Conservation (phyloP, 192 early-diverging fungal species). For the Cetraspora pellucida region DNA sequence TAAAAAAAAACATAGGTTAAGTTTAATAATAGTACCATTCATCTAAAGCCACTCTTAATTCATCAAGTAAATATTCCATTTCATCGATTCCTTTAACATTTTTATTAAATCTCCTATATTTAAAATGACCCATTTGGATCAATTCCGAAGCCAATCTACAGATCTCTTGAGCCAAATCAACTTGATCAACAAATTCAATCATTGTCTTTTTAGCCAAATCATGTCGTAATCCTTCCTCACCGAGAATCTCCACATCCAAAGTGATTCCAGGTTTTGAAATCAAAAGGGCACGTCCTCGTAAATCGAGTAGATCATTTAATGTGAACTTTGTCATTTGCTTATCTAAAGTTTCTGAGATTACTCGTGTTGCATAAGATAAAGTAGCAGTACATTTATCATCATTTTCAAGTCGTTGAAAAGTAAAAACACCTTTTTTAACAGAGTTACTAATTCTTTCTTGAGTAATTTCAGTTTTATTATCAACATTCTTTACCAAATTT, state of each 20-base stretch:
- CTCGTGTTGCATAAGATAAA: background rate
- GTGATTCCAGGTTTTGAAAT: constrained; percentile 6
- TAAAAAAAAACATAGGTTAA: background rate
- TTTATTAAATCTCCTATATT: constrained; percentile 27
- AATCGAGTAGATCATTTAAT: constrained; percentile 23
- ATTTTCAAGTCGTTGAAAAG: constrained; percentile 18
- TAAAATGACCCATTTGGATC: constrained; percentile 34
- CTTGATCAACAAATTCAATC: constrained; percentile 30
- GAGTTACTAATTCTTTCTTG: constrained; percentile 30
- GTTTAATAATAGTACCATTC: constrained; percentile 9
- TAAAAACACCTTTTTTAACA: constrained; percentile 13
- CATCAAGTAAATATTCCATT: constrained; percentile 1
- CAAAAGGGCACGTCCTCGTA: constrained; percentile 33
- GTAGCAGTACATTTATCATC: constrained; percentile 15
- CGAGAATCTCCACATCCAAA: background rate
- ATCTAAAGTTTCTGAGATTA: background rate
- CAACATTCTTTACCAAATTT: constrained; percentile 21
- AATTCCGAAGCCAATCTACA: constrained; percentile 7
- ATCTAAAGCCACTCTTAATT: constrained; percentile 12
- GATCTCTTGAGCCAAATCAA: constrained; percentile 32
- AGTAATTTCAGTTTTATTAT: constrained; percentile 10
- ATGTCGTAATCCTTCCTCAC: too few species aligned
- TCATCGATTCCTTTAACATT: background rate
- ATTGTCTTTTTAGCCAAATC: background rate
- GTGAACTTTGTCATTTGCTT: background rate